These are phyloP conservation scores for Xylaria flabelliformis DNA, from an alignment of 495 filamentous ascomycete species.

Conservation along the genomic window DNA sequence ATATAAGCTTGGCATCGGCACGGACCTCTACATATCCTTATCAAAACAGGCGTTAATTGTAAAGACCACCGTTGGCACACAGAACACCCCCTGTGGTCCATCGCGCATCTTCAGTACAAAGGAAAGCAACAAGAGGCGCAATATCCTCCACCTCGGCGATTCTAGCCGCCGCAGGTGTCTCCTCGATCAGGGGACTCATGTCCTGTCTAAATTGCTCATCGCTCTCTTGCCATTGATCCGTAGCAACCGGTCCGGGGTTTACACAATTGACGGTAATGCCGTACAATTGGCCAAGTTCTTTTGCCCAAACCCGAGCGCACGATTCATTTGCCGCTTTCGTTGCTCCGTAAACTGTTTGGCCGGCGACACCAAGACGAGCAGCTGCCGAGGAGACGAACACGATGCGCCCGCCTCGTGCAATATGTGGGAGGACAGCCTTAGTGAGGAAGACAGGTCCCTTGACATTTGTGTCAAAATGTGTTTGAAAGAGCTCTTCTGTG, in stretches of 20 bases:
- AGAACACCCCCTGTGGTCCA: slow-evolving; percentile 28
- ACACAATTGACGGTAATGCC: slow-evolving; percentile 49
- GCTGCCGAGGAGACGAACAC: slow-evolving; percentile 6
- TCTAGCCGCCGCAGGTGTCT: slow-evolving; percentile 15
- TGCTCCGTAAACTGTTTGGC: background rate
- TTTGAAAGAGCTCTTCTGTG: slow-evolving; percentile 20
- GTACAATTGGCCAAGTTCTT: slow-evolving; percentile 41
- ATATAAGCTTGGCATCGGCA: background rate
- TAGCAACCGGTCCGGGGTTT: slow-evolving; percentile 48
- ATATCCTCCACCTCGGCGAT: slow-evolving; percentile 30
- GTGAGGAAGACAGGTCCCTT: slow-evolving; percentile 37
- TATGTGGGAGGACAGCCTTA: slow-evolving; percentile 32
- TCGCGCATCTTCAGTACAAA: slow-evolving; percentile 29
- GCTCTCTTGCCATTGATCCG: slow-evolving; percentile 40
- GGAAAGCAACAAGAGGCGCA: slow-evolving; percentile 28
- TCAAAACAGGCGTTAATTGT: background rate
- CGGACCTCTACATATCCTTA: background rate
- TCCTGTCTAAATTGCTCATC: slow-evolving; percentile 6
- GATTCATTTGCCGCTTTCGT: slow-evolving; percentile 39
- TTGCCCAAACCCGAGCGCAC: slow-evolving; percentile 41
- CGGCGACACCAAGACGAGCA: background rate
- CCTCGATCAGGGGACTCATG: background rate
- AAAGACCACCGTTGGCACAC: slow-evolving; percentile 22
- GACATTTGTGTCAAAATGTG: slow-evolving; percentile 33
- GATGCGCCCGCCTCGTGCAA: slow-evolving; percentile 23